Evolutionary conservation across 1,284 basidiomycete genomes (phyloP).

Genomic region (Cryptococcus sp.): DNA sequence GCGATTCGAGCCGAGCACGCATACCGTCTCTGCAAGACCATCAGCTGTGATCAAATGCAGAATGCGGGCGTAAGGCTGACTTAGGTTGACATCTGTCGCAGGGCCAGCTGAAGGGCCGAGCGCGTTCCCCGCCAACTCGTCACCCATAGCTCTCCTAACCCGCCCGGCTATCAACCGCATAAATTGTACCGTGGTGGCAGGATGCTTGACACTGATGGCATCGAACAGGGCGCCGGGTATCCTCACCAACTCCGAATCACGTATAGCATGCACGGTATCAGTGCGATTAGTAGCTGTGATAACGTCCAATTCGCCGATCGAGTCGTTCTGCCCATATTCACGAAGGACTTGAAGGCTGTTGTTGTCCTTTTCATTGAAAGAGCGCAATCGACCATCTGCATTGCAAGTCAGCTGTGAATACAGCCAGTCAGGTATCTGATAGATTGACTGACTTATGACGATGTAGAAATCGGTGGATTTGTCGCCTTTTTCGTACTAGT

Average conservation of each 20-base stretch:
- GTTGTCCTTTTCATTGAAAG: slow-evolving; percentile 62
- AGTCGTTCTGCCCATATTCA: slow-evolving; percentile 87
- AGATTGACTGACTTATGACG: slow-evolving; percentile 66
- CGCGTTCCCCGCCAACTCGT: slow-evolving; percentile 23
- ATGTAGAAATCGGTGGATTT: slow-evolving; percentile 94
- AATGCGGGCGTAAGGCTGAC: slow-evolving; percentile 60
- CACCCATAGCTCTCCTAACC: slow-evolving; percentile 78
- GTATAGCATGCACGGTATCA: slow-evolving; percentile 94
- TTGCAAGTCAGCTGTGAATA: neutral
- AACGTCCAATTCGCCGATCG: slow-evolving; percentile 83
- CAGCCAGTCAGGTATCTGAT: neutral
- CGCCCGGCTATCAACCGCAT: slow-evolving; percentile 90
- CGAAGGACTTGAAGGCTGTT: slow-evolving; percentile 78
- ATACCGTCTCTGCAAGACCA: slow-evolving; percentile 44
- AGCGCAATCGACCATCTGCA: slow-evolving; percentile 79
- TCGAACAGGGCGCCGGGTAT: slow-evolving; percentile 99
- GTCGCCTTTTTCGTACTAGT: slow-evolving; percentile 84
- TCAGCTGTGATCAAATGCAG: slow-evolving; percentile 28
- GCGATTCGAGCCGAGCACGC: slow-evolving; percentile 60
- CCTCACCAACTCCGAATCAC: slow-evolving; percentile 95
- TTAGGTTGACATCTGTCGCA: slow-evolving; percentile 67
- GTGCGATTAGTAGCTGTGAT: slow-evolving; percentile 87
- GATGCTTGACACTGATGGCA: slow-evolving; percentile 88
- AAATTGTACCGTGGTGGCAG: slow-evolving; percentile 93
- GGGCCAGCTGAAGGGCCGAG: slow-evolving; percentile 45